phyloP scores from a whole-genome alignment of 106 monocot species.

The Acanthochlamys bracteata region DNA sequence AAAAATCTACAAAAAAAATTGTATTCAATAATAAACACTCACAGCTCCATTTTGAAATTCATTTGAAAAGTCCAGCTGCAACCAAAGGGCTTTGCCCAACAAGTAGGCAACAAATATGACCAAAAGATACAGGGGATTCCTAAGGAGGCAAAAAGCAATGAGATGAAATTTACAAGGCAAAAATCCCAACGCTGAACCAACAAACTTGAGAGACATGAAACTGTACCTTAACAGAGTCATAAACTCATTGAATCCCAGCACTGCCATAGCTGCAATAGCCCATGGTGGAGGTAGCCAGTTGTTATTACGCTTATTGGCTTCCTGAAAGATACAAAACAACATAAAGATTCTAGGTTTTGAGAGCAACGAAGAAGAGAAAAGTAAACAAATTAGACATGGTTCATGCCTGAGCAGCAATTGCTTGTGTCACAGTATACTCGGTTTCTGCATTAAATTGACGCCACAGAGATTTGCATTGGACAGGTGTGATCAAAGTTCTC shows the following conservation, averaged over 20 bases:
- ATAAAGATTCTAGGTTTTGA: background rate
- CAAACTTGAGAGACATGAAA: background rate
- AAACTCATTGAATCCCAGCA: slow-evolving; percentile 93
- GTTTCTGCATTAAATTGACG: slow-evolving; percentile 88
- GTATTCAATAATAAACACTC: slow-evolving; percentile 24
- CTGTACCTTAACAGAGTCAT: slow-evolving; percentile 86
- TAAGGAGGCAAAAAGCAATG: background rate
- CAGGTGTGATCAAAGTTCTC: slow-evolving; percentile 83
- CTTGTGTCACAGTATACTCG: slow-evolving; percentile 82
- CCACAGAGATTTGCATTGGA: slow-evolving; percentile 93
- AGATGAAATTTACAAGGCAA: background rate
- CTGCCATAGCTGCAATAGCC: slow-evolving; percentile 75
- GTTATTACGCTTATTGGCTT: slow-evolving; percentile 83
- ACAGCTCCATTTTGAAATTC: slow-evolving; percentile 85
- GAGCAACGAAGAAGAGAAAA: background rate
- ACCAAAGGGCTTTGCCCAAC: slow-evolving; percentile 87
- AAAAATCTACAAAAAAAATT: background rate
- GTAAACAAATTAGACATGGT: background rate
- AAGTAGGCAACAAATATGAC: slow-evolving; percentile 76
- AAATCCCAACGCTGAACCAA: background rate
- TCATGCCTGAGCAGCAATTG: slow-evolving; percentile 83
- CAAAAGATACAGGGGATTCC: slow-evolving; percentile 76
- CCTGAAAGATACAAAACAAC: slow-evolving; percentile 28
- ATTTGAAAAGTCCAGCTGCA: slow-evolving; percentile 80
- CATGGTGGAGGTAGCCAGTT: slow-evolving; percentile 96